Evolutionary conservation across 2,329 filamentous ascomycete genomes (phyloP).

Genomic region (Ophiostoma angusticollis): DNA sequence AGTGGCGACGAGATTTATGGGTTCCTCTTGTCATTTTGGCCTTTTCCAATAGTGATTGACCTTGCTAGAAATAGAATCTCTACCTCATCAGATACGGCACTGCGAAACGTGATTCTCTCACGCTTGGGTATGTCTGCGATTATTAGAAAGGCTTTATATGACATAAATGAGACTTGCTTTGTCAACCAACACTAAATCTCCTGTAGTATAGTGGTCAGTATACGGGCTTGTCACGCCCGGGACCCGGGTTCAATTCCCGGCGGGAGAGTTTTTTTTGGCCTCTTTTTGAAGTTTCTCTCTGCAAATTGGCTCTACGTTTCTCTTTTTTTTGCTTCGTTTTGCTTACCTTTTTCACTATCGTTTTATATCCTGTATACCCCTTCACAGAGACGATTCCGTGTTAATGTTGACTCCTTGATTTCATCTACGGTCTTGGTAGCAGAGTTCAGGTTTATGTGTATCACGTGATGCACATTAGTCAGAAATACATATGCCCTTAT

Average conservation of each 20-base stretch:
- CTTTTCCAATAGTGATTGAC: too few relatives aligned
- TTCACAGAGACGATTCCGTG: too few relatives aligned
- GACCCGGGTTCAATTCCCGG: slow-evolving; percentile 12
- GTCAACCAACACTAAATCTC: slow-evolving; percentile 5
- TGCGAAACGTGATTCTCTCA: too few relatives aligned
- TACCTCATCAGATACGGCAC: too few relatives aligned
- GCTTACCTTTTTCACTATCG: neutral
- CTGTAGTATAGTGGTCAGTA: slow-evolving; percentile 15
- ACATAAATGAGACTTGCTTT: neutral
- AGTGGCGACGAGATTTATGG: too few relatives aligned
- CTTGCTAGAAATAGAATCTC: too few relatives aligned
- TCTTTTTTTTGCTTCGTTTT: neutral
- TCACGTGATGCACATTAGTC: neutral
- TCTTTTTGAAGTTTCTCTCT: too few relatives aligned
- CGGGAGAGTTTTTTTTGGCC: slow-evolving; percentile 4
- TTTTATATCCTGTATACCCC: too few relatives aligned
- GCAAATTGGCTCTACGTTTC: too few relatives aligned
- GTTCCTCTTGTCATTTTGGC: neutral
- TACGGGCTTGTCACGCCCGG: slow-evolving; percentile 13
- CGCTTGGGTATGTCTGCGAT: neutral
- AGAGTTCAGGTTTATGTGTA: too few relatives aligned
- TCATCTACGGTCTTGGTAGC: too few relatives aligned
- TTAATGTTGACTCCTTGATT: too few relatives aligned
- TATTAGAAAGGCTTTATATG: neutral
- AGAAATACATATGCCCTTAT: slow-evolving; percentile 1